phyloP scores from a whole-genome alignment of 805 yeast species.

The Cyberlindnera xylosilytica region DNA sequence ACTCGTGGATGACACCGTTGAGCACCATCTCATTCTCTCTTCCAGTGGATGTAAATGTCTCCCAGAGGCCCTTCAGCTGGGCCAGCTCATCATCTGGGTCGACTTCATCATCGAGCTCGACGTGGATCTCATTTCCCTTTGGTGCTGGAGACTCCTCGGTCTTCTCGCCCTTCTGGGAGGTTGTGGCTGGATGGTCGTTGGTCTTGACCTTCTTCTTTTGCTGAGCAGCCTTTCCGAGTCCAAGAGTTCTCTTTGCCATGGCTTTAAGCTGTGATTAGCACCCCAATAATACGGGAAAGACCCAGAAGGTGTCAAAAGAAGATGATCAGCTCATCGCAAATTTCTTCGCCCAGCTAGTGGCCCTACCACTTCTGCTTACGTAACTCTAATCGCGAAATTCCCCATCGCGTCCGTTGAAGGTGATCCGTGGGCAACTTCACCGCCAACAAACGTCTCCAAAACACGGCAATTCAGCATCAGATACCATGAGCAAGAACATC shows the following conservation, averaged over 20 bases:
- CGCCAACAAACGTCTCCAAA: too few species aligned
- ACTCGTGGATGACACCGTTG: slow-evolving; percentile 89
- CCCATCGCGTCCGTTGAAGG: background rate
- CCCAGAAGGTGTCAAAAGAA: background rate
- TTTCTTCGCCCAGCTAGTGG: background rate
- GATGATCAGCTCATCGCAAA: slow-evolving; percentile 7
- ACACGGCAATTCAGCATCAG: too few species aligned
- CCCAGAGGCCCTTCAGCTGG: slow-evolving; percentile 73
- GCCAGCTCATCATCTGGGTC: slow-evolving; percentile 79
- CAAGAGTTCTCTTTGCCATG: slow-evolving; percentile 66
- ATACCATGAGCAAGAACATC: slow-evolving; percentile 36
- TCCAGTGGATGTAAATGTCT: slow-evolving; percentile 52
- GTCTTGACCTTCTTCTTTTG: slow-evolving; percentile 39
- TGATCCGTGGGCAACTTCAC: too few species aligned
- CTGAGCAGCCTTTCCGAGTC: slow-evolving; percentile 59
- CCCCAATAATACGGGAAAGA: too few species aligned
- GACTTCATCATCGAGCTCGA: slow-evolving; percentile 66
- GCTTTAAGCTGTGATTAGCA: too few species aligned
- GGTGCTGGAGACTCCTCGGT: slow-evolving; percentile 25
- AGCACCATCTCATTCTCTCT: slow-evolving; percentile 62
- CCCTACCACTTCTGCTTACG: too few species aligned
- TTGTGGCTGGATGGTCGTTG: background rate
- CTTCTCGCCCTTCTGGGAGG: slow-evolving; percentile 13
- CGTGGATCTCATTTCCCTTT: slow-evolving; percentile 44
- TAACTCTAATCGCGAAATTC: background rate